A percentile compares a stretch with the other conserved stretches of the same genome.
Conservation (phyloP, 2,329 filamentous ascomycete genomes). For the Acephala macrosclerotiorum region DNA sequence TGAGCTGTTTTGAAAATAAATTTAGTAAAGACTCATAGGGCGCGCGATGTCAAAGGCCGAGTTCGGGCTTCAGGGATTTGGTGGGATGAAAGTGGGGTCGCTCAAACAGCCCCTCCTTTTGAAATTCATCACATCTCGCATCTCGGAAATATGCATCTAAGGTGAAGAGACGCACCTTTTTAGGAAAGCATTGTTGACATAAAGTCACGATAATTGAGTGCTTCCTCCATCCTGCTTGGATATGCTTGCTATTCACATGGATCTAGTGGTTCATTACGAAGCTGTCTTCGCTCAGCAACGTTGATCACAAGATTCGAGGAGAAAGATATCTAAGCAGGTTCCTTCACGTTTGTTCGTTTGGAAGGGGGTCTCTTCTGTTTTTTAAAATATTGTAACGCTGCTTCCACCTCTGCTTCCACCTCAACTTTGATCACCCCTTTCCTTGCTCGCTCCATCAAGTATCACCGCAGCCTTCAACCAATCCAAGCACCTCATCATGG, state of each 20-base stretch:
- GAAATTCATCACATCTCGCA: neutral
- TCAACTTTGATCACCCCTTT: neutral
- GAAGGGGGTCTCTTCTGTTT: neutral
- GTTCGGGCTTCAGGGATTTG: slow-evolving; percentile 5
- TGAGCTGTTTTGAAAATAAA: slow-evolving; percentile 8
- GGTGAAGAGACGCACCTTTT: neutral
- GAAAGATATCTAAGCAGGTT: neutral
- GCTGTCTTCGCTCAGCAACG: neutral
- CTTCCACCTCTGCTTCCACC: neutral
- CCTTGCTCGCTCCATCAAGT: neutral
- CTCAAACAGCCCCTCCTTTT: neutral
- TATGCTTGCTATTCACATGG: neutral
- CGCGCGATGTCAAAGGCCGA: neutral
- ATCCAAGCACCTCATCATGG: neutral
- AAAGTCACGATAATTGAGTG: neutral
- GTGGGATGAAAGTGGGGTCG: neutral
- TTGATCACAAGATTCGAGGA: slow-evolving; percentile 2
- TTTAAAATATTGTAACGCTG: neutral
- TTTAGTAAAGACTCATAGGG: slow-evolving; percentile 1
- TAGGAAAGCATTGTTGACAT: neutral
- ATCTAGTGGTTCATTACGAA: neutral
- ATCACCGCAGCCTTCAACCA: neutral
- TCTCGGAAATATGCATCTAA: neutral
- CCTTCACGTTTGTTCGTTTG: neutral
- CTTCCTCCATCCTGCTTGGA: too few relatives aligned